phyloP scores from a whole-genome alignment of 139 green algal genomes.

The Volvox reticuliferus region DNA sequence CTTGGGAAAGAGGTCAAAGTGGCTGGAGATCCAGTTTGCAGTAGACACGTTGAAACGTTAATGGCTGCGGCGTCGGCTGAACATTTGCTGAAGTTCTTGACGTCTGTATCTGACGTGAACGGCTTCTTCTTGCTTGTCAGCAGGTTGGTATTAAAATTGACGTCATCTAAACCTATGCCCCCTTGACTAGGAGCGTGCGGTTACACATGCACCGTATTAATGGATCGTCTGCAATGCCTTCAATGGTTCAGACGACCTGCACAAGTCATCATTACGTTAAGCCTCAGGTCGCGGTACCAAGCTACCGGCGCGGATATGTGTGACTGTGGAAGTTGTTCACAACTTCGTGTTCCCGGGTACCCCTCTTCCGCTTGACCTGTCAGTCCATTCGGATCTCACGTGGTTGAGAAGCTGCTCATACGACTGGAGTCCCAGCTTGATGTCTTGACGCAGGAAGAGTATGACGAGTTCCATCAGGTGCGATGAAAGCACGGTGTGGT shows the following conservation, averaged over 20 bases:
- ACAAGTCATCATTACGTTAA: no score
- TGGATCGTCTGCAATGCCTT: no score
- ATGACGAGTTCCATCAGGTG: conserved; percentile 9
- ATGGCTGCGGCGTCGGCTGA: conserved; percentile 55
- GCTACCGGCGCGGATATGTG: no score
- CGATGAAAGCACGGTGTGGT: background rate
- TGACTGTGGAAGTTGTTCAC: no score
- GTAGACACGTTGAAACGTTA: conserved; percentile 77
- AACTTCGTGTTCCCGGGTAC: no score
- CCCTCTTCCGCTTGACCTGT: background rate
- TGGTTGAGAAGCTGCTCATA: conserved; percentile 74
- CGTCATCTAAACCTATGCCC: no score
- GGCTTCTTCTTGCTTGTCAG: conserved; percentile 56
- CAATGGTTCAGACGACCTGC: no score
- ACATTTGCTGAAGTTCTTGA: conserved; percentile 65
- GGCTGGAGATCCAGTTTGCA: conserved; percentile 58
- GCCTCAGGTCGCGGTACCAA: no score
- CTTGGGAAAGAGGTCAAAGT: conserved; percentile 52
- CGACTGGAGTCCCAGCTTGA: conserved; percentile 52
- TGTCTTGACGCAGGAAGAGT: conserved; percentile 33
- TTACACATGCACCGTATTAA: no score
- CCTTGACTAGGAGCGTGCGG: no score
- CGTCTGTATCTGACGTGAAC: conserved; percentile 49
- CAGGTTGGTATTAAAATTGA: conserved; percentile 49
- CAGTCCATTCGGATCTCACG: conserved; percentile 84